A percentile compares a stretch with the other conserved stretches of the same genome.
Evolutionary conservation across 2,329 filamentous ascomycete species (phyloP).

Genomic region (Didymella keratinophila): DNA sequence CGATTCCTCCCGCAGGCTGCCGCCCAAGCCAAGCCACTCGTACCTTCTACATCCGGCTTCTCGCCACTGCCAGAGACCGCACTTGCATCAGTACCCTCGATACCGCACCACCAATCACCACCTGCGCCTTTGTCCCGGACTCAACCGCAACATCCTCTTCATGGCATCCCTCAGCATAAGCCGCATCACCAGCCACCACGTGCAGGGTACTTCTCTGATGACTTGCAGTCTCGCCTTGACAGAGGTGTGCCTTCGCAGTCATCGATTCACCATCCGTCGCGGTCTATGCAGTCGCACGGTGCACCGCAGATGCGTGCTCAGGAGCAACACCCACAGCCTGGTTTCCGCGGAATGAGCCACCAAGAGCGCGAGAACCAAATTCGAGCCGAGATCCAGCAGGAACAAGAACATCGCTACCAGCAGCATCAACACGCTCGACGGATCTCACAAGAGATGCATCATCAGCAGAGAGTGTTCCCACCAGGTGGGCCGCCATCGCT

Average conservation of each 20-base stretch:
- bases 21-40: constrained; percentile 38
- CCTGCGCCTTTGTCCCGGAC: constrained; percentile 34
- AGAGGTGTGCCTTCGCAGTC: constrained; percentile 42
- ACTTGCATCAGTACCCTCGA: constrained; percentile 38
- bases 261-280: constrained; percentile 30
- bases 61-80: constrained; percentile 38
- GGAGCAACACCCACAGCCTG: constrained; percentile 39
- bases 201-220: constrained; percentile 49
- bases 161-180: constrained; percentile 40
- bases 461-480: constrained; percentile 38
- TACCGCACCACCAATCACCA: constrained; percentile 43
- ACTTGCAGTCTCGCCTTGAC: constrained; percentile 39
- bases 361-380: constrained; percentile 38
- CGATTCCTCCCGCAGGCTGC: constrained; percentile 48
- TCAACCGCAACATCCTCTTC: constrained; percentile 40
- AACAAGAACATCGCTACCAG: constrained; percentile 43
- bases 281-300: constrained; percentile 40
- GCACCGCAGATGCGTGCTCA: constrained; percentile 36
- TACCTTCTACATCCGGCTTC: constrained; percentile 31
- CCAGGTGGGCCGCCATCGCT: constrained; percentile 28
- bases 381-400: constrained; percentile 41
- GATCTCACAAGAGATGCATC: constrained; percentile 43
- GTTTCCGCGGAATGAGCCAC: constrained; percentile 35
- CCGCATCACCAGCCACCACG: constrained; percentile 41
- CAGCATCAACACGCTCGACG: constrained; percentile 41